A percentile compares a stretch with the other conserved stretches of the same genome.
phyloP scores from a whole-genome alignment of 1,139 yeast species.

The Hemisphaericaspora xylanilytica region DNA sequence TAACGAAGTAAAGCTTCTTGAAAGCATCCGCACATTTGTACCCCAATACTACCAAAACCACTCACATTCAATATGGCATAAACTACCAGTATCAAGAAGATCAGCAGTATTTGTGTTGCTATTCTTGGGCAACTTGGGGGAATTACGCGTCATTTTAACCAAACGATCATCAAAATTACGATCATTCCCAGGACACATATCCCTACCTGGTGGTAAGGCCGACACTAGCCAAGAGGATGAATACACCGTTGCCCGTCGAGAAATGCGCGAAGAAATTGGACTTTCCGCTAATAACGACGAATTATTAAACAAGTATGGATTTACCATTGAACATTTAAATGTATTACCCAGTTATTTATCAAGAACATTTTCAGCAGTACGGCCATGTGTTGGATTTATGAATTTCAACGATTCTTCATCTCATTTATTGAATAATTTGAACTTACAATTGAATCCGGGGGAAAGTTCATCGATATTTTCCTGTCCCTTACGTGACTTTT shows the following conservation, averaged over 20 bases:
- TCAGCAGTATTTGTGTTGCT: slow-evolving; percentile 74
- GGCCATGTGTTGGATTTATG: slow-evolving; percentile 77
- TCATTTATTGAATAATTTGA: slow-evolving; percentile 30
- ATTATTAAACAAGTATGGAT: slow-evolving; percentile 46
- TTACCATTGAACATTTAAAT: slow-evolving; percentile 55
- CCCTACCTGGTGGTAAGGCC: slow-evolving; percentile 88
- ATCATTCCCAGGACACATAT: slow-evolving; percentile 82
- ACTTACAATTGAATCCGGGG: slow-evolving; percentile 60
- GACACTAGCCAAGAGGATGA: slow-evolving; percentile 64
- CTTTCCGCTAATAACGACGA: slow-evolving; percentile 49
- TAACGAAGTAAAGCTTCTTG: slow-evolving; percentile 21
- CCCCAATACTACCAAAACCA: slow-evolving; percentile 28
- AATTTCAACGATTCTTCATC: slow-evolving; percentile 16
- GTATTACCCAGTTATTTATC: slow-evolving; percentile 74
- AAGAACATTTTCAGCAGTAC: slow-evolving; percentile 75
- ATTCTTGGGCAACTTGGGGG: slow-evolving; percentile 70
- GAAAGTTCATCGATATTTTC: slow-evolving; percentile 69
- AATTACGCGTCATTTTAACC: slow-evolving; percentile 72
- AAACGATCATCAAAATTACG: slow-evolving; percentile 67
- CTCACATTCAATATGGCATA: slow-evolving; percentile 53
- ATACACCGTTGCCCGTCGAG: slow-evolving; percentile 74
- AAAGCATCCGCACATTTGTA: slow-evolving; percentile 22
- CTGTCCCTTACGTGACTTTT: slow-evolving; percentile 62
- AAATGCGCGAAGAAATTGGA: slow-evolving; percentile 86
- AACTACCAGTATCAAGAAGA: slow-evolving; percentile 58